phyloP scores from a whole-genome alignment of 176 grass and related monocot genomes.

The Poa annua region DNA sequence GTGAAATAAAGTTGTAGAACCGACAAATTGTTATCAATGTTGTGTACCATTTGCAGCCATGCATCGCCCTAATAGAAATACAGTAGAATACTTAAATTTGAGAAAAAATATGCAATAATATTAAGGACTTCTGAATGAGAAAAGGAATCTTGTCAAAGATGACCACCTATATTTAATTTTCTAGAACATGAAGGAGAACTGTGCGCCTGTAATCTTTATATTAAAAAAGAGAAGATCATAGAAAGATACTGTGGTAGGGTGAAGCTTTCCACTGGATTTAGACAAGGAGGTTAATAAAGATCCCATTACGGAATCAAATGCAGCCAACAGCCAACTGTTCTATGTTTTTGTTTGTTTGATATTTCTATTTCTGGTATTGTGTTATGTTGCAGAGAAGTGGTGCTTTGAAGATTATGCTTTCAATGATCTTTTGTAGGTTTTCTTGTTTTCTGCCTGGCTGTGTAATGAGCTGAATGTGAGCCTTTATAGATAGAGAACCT shows the following conservation, averaged over 20 bases:
- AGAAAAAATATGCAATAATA: background rate
- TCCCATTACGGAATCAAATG: background rate
- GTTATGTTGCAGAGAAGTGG: background rate
- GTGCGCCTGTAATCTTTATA: background rate
- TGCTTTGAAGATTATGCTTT: background rate
- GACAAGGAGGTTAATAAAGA: background rate
- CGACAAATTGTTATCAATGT: background rate
- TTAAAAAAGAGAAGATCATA: background rate
- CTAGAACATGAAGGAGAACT: background rate
- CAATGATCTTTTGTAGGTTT: too few species aligned
- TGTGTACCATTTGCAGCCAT: background rate
- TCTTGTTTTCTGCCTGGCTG: background rate
- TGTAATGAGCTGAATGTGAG: background rate
- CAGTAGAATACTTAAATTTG: background rate
- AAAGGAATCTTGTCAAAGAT: background rate
- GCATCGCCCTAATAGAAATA: background rate
- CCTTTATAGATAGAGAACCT: too few species aligned
- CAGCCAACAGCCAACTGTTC: background rate
- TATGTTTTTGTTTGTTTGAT: background rate
- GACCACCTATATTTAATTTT: background rate
- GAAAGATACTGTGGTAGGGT: background rate
- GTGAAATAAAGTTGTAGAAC: background rate
- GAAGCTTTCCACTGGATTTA: background rate
- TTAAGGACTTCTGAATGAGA: background rate
- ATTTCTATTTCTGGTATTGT: background rate